Conservation (phyloP, 208 protist species). For the Leishmania tropica region DNA sequence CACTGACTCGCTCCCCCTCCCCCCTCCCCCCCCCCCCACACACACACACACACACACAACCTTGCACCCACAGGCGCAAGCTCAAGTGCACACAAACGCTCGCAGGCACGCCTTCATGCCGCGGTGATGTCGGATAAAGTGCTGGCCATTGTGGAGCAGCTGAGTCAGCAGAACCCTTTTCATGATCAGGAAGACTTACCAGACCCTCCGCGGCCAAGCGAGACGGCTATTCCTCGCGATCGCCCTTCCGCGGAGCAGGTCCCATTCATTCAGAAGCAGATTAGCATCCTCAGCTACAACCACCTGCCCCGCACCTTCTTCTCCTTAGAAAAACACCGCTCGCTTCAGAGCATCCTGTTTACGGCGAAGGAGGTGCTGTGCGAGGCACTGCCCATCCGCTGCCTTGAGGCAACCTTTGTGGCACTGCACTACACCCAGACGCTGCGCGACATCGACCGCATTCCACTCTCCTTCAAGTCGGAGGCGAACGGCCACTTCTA, state of each 20-base stretch:
- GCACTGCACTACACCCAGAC: conserved; percentile 81
- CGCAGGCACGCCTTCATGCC: background rate
- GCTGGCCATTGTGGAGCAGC: conserved; percentile 57
- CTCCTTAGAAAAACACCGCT: conserved; percentile 86
- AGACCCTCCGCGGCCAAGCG: conserved; percentile 72
- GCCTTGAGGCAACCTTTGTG: conserved; percentile 92
- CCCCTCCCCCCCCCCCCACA: background rate
- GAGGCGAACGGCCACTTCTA: conserved; percentile 60
- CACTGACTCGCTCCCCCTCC: background rate
- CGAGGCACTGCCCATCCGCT: conserved; percentile 91
- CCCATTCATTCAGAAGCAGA: conserved; percentile 66
- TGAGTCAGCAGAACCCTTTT: conserved; percentile 73
- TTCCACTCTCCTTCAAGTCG: conserved; percentile 90
- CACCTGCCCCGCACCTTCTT: conserved; percentile 92
- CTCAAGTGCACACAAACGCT: background rate
- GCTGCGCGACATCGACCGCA: conserved; percentile 76
- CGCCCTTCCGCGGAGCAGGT: conserved; percentile 60
- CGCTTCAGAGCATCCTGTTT: conserved; percentile 81
- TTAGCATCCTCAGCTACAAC: conserved; percentile 88
- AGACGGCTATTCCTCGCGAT: conserved; percentile 55
- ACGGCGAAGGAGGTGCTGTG: conserved; percentile 82
- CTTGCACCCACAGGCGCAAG: background rate
- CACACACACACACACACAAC: background rate
- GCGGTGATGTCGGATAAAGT: conserved; percentile 22
- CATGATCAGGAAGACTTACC: conserved; percentile 49